A percentile compares a stretch with the other conserved stretches of the same genome.
phyloP scores from a whole-genome alignment of 1,139 yeast species.

The Neolecta irregularis region DNA sequence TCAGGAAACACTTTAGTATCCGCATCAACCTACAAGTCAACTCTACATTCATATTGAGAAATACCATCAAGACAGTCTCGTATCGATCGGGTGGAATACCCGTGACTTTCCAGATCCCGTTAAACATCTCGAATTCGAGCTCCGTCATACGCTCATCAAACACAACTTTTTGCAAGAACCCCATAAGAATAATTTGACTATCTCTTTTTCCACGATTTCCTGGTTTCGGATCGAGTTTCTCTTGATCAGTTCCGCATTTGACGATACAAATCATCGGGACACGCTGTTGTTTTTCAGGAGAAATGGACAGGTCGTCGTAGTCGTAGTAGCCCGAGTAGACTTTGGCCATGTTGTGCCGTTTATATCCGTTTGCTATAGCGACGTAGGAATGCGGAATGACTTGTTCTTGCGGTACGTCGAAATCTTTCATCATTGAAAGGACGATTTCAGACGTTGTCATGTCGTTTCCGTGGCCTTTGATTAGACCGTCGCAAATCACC shows the following conservation, averaged over 20 bases:
- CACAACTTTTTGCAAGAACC: slow-evolving; percentile 76
- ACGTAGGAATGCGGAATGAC: slow-evolving; percentile 75
- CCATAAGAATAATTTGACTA: slow-evolving; percentile 86
- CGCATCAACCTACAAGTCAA: too few species aligned
- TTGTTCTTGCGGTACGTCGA: slow-evolving; percentile 51
- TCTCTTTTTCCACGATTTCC: slow-evolving; percentile 98
- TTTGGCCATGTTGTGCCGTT: slow-evolving; percentile 96
- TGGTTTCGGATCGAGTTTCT: slow-evolving; percentile 65
- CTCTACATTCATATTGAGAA: too few species aligned
- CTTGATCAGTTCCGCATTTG: slow-evolving; percentile 87
- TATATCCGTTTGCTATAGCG: slow-evolving; percentile 83
- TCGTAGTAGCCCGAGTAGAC: slow-evolving; percentile 75
- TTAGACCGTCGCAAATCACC: slow-evolving; percentile 81
- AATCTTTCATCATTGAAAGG: slow-evolving; percentile 75
- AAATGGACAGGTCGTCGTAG: slow-evolving; percentile 58
- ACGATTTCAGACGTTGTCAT: slow-evolving; percentile 77
- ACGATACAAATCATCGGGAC: slow-evolving; percentile 73
- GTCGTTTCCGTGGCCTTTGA: slow-evolving; percentile 87
- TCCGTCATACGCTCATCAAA: slow-evolving; percentile 97
- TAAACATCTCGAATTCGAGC: slow-evolving; percentile 68
- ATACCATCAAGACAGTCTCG: slow-evolving; percentile 83
- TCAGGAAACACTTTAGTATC: slow-evolving; percentile 89
- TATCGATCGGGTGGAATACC: slow-evolving; percentile 80
- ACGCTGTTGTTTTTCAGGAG: slow-evolving; percentile 70
- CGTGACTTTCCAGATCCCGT: slow-evolving; percentile 68